These are phyloP conservation scores for Chaetomium sp. DNA, from an alignment of 2,329 filamentous ascomycete species.

Conservation along the genomic window DNA sequence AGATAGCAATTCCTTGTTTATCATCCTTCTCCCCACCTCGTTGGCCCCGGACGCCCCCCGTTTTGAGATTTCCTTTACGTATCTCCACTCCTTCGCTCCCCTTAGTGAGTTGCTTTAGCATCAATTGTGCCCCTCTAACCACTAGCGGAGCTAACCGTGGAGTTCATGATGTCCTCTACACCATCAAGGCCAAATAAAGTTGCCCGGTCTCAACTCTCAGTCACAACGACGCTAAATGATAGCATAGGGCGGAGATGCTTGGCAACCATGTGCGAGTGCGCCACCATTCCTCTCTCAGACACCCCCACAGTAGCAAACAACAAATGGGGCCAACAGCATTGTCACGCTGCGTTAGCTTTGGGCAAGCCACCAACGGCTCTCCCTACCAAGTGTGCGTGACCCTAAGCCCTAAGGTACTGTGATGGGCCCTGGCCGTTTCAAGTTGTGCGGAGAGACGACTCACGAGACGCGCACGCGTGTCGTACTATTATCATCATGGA, in stretches of 20 bases:
- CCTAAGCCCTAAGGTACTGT: not conserved
- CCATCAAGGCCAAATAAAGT: not conserved
- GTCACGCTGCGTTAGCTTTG: constrained; percentile 6
- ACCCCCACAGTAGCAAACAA: not conserved
- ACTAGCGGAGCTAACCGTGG: not conserved
- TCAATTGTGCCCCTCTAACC: not conserved
- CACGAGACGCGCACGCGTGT: not conserved
- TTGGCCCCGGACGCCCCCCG: not conserved
- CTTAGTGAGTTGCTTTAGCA: not conserved
- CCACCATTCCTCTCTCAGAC: constrained; percentile 6
- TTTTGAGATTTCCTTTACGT: not conserved
- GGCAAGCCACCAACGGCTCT: not conserved
- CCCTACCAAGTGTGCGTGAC: not conserved
- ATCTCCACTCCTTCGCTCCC: not conserved
- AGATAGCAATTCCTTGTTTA: not conserved
- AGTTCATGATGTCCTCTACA: not conserved
- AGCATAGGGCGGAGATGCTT: not conserved
- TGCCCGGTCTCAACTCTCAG: not conserved
- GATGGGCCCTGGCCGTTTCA: not conserved
- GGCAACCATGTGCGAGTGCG: not conserved
- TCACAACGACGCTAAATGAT: not conserved
- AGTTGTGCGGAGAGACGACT: not conserved
- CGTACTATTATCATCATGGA: not conserved
- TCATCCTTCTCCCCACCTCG: not conserved
- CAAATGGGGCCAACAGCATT: not conserved